These are phyloP conservation scores for Leccinum incarnatum DNA, from an alignment of 768 basidiomycete species.

Conservation along the genomic window DNA sequence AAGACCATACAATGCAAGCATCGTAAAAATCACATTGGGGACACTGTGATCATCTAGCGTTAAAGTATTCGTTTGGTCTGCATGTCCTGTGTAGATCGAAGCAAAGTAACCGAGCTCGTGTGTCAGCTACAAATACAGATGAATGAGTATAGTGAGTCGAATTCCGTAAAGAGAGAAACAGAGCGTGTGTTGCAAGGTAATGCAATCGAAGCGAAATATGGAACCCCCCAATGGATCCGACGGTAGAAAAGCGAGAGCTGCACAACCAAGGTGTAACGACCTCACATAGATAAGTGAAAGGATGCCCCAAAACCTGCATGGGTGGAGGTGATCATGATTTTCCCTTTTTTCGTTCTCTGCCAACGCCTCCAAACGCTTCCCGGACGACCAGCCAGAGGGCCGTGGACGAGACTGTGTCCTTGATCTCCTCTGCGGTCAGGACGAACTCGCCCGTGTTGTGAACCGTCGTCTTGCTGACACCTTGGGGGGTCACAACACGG, in stretches of 20 bases:
- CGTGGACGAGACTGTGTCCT: conserved; percentile 86
- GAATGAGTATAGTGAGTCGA: conserved; percentile 15
- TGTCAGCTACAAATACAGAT: conserved; percentile 24
- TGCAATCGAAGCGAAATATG: conserved; percentile 10
- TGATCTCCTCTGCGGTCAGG: conserved; percentile 88
- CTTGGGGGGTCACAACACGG: conserved; percentile 38
- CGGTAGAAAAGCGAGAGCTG: conserved; percentile 6
- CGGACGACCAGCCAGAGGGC: conserved; percentile 90
- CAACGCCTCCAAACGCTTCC: conserved; percentile 90
- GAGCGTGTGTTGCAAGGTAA: background rate
- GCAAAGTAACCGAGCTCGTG: conserved; percentile 14
- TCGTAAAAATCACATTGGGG: background rate
- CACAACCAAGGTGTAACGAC: conserved; percentile 6
- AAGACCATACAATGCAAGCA: background rate
- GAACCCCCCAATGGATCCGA: conserved; percentile 17
- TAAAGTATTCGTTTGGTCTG: conserved; percentile 6
- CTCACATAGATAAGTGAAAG: conserved; percentile 18
- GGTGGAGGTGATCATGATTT: conserved; percentile 44
- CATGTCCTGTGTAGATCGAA: conserved; percentile 19
- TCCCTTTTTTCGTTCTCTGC: conserved; percentile 73
- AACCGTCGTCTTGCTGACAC: conserved; percentile 25
- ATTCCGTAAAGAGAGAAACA: conserved; percentile 2
- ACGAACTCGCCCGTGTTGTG: conserved; percentile 38
- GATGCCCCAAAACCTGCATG: background rate
- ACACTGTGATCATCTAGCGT: conserved; percentile 5